Conservation (phyloP, 805 yeast species). For the Pichia cephalocereana region DNA sequence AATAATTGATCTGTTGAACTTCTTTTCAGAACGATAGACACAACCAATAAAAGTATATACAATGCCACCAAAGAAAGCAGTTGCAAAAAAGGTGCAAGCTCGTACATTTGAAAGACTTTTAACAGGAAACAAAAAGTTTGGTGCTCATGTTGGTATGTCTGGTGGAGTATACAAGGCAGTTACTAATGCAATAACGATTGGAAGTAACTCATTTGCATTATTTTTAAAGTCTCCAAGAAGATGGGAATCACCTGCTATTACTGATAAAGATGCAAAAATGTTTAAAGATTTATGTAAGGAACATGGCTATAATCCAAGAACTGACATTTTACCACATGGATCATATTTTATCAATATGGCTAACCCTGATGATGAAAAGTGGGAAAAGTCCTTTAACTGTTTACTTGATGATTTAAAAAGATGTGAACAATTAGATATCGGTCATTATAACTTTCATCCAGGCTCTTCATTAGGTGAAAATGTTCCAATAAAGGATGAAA, state of each 20-base stretch:
- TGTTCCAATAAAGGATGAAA: conserved; percentile 49
- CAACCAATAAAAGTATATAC: no score
- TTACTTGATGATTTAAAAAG: conserved; percentile 80
- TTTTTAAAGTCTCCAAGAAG: conserved; percentile 84
- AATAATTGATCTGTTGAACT: neutral
- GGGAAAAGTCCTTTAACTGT: conserved; percentile 62
- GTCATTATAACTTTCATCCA: conserved; percentile 86
- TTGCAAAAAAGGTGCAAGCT: neutral
- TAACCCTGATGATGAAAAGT: conserved; percentile 78
- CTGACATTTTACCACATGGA: conserved; percentile 89
- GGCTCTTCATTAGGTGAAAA: conserved; percentile 76
- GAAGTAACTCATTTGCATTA: conserved; percentile 80
- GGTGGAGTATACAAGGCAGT: conserved; percentile 49
- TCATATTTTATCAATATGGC: conserved; percentile 90
- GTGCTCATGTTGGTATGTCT: conserved; percentile 81
- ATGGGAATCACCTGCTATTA: conserved; percentile 80
- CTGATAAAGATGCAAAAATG: conserved; percentile 54
- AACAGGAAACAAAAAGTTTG: conserved; percentile 44
- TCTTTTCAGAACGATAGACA: no score
- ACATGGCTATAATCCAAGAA: conserved; percentile 59
- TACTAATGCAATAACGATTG: conserved; percentile 31
- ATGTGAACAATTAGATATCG: conserved; percentile 79
- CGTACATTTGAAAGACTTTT: neutral
- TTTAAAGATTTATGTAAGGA: conserved; percentile 57
- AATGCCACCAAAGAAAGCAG: conserved; percentile 19